Percentiles rank a stretch among this genome's conserved stretches.
phyloP scores from a whole-genome alignment of 2,329 filamentous ascomycete genomes.

The Fusarium lateritium region DNA sequence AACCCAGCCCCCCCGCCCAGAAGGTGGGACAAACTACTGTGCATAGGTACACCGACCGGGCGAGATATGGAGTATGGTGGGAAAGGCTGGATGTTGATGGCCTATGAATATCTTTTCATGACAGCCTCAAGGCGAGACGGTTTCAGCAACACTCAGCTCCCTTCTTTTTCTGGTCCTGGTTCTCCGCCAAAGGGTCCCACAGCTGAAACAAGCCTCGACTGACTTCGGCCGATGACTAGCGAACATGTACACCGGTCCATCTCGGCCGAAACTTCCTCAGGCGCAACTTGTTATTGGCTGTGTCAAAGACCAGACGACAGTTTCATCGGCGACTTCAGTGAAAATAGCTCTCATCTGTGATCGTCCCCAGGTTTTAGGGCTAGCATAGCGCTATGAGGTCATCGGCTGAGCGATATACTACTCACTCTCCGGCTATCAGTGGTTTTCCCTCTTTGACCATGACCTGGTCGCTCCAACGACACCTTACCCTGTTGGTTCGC shows the following conservation, averaged over 20 bases:
- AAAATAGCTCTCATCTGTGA: constrained; percentile 24
- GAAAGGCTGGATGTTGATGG: constrained; percentile 10
- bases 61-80: neutral
- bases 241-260: constrained; percentile 20
- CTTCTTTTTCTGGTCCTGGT: constrained; percentile 42
- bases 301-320: constrained; percentile 7
- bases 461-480: constrained; percentile 32
- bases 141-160: constrained; percentile 28
- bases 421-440: constrained; percentile 1
- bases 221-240: constrained; percentile 34
- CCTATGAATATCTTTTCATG: neutral
- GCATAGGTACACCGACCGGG: constrained; percentile 9
- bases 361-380: constrained; percentile 46
- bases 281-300: constrained; percentile 32
- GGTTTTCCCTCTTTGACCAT: constrained; percentile 7
- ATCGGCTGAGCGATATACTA: constrained; percentile 33
- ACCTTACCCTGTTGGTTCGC: constrained; percentile 5
- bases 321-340: constrained; percentile 19
- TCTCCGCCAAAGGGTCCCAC: constrained; percentile 34
- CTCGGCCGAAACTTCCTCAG: constrained; percentile 37
- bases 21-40: constrained; percentile 25
- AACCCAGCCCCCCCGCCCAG: constrained; percentile 41
- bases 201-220: constrained; percentile 28
- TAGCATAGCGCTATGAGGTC: constrained; percentile 44
- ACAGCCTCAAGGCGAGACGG: constrained; percentile 6